Percentiles rank a stretch among this genome's conserved stretches.
These are phyloP conservation scores for Chaetomium fimeti DNA, from an alignment of 495 filamentous ascomycete species.

Conservation along the genomic window DNA sequence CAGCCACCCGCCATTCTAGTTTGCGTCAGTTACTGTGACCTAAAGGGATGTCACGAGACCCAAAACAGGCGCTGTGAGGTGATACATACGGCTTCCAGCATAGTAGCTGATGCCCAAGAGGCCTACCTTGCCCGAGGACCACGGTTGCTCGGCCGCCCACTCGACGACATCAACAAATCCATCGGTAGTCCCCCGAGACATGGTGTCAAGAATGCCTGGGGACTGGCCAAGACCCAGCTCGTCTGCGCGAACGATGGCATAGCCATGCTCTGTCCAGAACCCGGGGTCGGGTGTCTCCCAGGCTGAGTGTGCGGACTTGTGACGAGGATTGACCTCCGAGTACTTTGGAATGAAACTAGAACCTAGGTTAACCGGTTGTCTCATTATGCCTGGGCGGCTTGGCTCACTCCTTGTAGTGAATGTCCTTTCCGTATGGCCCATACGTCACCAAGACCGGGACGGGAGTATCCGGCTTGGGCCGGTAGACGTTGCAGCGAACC, in stretches of 20 bases:
- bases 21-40: background rate
- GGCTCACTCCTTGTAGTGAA: constrained; percentile 42
- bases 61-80: too few relatives aligned
- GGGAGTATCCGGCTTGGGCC: constrained; percentile 27
- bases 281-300: constrained; percentile 66
- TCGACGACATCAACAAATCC: constrained; percentile 63
- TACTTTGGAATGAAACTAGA: constrained; percentile 46
- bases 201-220: constrained; percentile 58
- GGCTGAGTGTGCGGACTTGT: constrained; percentile 52
- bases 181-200: constrained; percentile 58
- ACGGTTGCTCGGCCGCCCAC: constrained; percentile 60
- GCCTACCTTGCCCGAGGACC: constrained; percentile 62
- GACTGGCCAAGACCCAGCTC: constrained; percentile 60
- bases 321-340: constrained; percentile 48
- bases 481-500: constrained; percentile 27
- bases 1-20: constrained; percentile 60
- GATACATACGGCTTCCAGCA: constrained; percentile 45
- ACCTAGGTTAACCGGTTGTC: background rate
- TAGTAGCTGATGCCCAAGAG: constrained; percentile 63
- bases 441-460: constrained; percentile 56
- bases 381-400: too few relatives aligned
- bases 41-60: too few relatives aligned
- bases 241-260: constrained; percentile 60
- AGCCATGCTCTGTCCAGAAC: constrained; percentile 62
- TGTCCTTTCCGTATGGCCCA: constrained; percentile 67